Conservation (phyloP, 768 basidiomycete genomes). For the Kwoniella sp. region DNA sequence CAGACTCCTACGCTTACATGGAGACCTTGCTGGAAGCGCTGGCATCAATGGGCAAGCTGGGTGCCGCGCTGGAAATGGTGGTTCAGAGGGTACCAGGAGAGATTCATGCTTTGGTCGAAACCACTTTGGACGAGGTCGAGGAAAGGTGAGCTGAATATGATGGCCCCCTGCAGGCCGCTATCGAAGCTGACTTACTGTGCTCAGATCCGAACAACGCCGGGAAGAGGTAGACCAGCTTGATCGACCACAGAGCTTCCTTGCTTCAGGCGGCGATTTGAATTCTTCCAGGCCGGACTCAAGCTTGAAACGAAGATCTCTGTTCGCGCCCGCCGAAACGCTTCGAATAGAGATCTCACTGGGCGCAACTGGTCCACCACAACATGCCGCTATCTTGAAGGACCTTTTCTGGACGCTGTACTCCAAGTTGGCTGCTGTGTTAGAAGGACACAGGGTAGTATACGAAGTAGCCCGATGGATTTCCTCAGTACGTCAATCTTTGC, state of each 20-base stretch:
- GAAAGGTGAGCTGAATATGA: constrained; percentile 78
- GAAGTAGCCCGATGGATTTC: constrained; percentile 90
- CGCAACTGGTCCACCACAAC: constrained; percentile 58
- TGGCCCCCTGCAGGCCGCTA: too few relatives aligned
- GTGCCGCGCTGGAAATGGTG: constrained; percentile 77
- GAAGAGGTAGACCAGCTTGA: constrained; percentile 27
- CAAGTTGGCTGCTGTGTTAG: constrained; percentile 88
- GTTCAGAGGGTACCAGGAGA: constrained; percentile 80
- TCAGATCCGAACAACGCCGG: constrained; percentile 30
- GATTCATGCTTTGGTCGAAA: constrained; percentile 79
- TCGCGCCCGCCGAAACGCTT: constrained; percentile 31
- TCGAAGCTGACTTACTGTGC: neutral
- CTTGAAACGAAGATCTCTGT: constrained; percentile 28
- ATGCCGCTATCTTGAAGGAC: constrained; percentile 84
- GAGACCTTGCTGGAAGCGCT: constrained; percentile 92
- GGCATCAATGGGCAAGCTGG: constrained; percentile 84
- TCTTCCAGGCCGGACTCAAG: constrained; percentile 12
- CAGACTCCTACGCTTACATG: constrained; percentile 89
- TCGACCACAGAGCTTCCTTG: constrained; percentile 24
- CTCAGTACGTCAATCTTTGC: constrained; percentile 66
- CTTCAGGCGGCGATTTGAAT: constrained; percentile 1
- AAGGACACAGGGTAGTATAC: constrained; percentile 83
- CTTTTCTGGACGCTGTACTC: constrained; percentile 98
- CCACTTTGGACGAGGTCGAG: constrained; percentile 84
- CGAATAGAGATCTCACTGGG: constrained; percentile 61